phyloP scores from a whole-genome alignment of 495 filamentous ascomycete species.

The Hypoxylon rickii region DNA sequence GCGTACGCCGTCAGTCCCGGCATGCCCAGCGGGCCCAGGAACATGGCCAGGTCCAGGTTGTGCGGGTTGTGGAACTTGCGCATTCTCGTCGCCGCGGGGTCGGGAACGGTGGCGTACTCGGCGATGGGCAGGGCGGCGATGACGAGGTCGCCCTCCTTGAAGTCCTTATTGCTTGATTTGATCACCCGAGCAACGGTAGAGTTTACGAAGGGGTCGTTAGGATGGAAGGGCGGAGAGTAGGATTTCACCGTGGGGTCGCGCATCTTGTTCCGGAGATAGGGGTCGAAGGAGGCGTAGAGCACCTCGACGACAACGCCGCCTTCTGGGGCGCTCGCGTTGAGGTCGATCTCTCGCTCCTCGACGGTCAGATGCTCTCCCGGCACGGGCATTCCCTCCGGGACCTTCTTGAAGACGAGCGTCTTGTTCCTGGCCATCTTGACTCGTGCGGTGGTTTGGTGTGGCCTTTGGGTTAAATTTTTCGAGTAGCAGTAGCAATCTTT shows the following conservation, averaged over 20 bases:
- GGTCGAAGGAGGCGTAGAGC: slow-evolving; percentile 83
- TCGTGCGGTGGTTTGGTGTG: no score
- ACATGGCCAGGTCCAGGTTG: slow-evolving; percentile 64
- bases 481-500: not conserved
- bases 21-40: slow-evolving; percentile 82
- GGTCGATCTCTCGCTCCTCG: slow-evolving; percentile 69
- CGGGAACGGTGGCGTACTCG: slow-evolving; percentile 60
- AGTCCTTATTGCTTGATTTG: slow-evolving; percentile 64
- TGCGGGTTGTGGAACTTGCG: slow-evolving; percentile 63
- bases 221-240: slow-evolving; percentile 62
- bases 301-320: slow-evolving; percentile 75
- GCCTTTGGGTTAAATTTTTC: not conserved
- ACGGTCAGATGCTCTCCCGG: slow-evolving; percentile 74
- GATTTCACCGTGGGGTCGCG: slow-evolving; percentile 56
- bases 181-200: slow-evolving; percentile 63
- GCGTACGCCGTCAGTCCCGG: slow-evolving; percentile 84
- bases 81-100: slow-evolving; percentile 34
- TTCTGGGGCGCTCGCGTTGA: slow-evolving; percentile 62
- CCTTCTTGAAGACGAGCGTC: slow-evolving; percentile 74
- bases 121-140: slow-evolving; percentile 62
- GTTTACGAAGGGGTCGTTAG: slow-evolving; percentile 64
- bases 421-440: slow-evolving; percentile 71
- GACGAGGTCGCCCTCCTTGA: slow-evolving; percentile 70
- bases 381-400: slow-evolving; percentile 71
- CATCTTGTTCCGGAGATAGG: slow-evolving; percentile 81